Conservation (phyloP, 768 basidiomycete genomes). For the Psilocybe sp. region DNA sequence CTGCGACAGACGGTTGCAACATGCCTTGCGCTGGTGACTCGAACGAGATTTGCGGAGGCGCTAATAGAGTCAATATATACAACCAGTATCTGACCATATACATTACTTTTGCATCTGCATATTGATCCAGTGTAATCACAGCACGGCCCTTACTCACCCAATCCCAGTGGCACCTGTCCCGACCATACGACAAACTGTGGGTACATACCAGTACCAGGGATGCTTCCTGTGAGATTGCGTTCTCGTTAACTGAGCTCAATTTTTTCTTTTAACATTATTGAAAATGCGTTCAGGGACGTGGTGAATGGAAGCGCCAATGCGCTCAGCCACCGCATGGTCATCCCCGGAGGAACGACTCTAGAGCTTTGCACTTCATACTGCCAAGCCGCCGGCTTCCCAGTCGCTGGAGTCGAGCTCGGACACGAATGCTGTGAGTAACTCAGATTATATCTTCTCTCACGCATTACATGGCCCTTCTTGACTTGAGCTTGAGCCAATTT, state of each 20-base stretch:
- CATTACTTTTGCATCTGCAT: neutral
- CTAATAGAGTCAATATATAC: conserved; percentile 21
- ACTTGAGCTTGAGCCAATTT: too few species aligned
- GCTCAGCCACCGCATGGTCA: conserved; percentile 2
- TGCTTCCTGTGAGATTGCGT: conserved; percentile 14
- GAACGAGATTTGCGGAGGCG: conserved; percentile 55
- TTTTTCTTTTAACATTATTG: neutral
- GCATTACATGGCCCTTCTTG: neutral
- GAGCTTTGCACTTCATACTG: conserved; percentile 15
- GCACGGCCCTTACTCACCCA: neutral
- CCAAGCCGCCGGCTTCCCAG: conserved; percentile 6
- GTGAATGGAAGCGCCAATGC: conserved; percentile 12
- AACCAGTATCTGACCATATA: neutral
- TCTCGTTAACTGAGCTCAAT: too few species aligned
- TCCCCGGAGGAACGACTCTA: conserved; percentile 9
- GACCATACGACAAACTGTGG: conserved; percentile 9
- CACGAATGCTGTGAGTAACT: conserved; percentile 13
- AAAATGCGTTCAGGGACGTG: conserved; percentile 4
- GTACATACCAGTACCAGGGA: conserved; percentile 11
- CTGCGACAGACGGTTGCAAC: conserved; percentile 44
- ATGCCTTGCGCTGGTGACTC: conserved; percentile 57
- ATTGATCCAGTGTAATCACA: neutral
- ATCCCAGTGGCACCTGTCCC: conserved; percentile 3
- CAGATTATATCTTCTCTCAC: neutral
- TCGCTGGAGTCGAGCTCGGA: conserved; percentile 16